Evolutionary conservation across 345 rosid genomes (phyloP), one percentile per base, ranked within the genome.

Genomic region (Anacardium occidentale): DNA sequence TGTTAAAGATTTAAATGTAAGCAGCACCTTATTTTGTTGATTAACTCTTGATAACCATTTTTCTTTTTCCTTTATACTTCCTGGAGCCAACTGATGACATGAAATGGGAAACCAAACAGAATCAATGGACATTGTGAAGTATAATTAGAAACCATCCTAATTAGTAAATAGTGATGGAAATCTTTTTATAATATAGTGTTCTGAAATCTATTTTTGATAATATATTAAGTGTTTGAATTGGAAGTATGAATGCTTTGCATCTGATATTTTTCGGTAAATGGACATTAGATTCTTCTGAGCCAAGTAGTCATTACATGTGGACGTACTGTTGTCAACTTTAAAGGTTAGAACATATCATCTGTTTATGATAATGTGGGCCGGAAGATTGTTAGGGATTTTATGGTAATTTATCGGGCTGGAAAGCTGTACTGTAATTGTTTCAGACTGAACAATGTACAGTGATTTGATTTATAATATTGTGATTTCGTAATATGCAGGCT

Each of bases 1-100:
- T 62, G 71, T 96, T 50, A 85, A 90, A 78, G 98, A 96, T 80
- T 84, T 96, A 59, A 91, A 89, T 50, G 98, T 92, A 88, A 84
- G 91, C 61, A 10, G 20, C 55, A 37, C 57, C 64, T 21, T 7
- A 40, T 5, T 54, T 76, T 64, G 14, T 22, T 7, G 29, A 14
- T 55, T 6, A 6, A 8, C 40, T 25, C 32, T 34, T 24, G 3
- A 13, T 26, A 20, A 13, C 13, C 15, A 54, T 13, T 13, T 58
- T 40, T 21, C 37, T 26, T 68, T 44, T 60, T 15, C n/a, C 25
- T 18, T 42, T 45, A 42, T n/a, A 56, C 22, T 58, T 24, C 32
- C 59, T 18, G 65, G 42, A 55, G 65, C 20, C 22, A 55, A 21
- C 15, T 1, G 44, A 52, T 45, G n/a, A 34, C n/a, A 61, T 34